phyloP scores from a whole-genome alignment of 345 rosid species.

The Bruguiera sexangula region DNA sequence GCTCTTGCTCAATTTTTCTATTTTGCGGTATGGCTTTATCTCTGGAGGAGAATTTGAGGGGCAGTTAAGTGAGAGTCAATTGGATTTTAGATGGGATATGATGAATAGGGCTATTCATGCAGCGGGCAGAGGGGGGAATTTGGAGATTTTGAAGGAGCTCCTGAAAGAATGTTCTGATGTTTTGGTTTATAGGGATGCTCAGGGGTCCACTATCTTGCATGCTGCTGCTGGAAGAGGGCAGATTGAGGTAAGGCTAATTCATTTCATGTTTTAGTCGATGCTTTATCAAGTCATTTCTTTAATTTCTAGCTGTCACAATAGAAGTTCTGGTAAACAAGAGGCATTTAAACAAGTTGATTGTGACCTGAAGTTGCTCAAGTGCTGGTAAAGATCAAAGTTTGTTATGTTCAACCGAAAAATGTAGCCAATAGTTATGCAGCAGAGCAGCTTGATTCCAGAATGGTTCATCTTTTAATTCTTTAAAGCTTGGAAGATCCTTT shows the following conservation, averaged over 20 bases:
- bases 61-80: conserved; percentile 32
- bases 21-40: conserved; percentile 32
- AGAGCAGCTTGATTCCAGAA: neutral
- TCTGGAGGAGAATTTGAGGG: conserved; percentile 33
- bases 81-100: conserved; percentile 59
- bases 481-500: neutral
- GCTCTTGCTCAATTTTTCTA: conserved; percentile 47
- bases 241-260: conserved; percentile 48
- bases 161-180: conserved; percentile 40
- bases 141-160: conserved; percentile 54
- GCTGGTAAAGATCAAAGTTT: neutral
- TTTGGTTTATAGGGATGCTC: conserved; percentile 48
- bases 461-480: neutral
- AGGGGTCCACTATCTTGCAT: conserved; percentile 73
- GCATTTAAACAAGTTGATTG: neutral
- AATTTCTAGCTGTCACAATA: neutral
- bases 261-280: neutral
- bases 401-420: neutral
- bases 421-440: neutral
- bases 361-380: neutral
- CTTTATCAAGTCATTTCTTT: neutral
- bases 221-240: conserved; percentile 83
- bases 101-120: conserved; percentile 83
- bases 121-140: conserved; percentile 86
- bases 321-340: neutral